Base-by-base conservation (phyloP, 306 rosid species). In the cucumber (Cucumis sativus) region DNA sequence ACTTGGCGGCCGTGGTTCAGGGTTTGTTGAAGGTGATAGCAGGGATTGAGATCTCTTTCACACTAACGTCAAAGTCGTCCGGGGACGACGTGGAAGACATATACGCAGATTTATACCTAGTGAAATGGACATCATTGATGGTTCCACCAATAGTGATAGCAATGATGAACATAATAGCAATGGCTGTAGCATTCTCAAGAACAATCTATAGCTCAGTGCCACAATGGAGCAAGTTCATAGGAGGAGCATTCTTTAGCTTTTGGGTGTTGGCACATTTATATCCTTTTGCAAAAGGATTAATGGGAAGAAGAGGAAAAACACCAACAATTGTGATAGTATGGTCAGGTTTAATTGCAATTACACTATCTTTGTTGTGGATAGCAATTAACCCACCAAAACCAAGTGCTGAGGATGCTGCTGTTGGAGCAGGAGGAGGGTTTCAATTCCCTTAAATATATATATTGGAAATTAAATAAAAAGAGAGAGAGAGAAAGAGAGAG, bases 191-290 rank as follows among this genome's bases (percentile, higher is more conserved):
- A 4, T 81, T 87, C 57, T 79, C 87, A 3, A 84, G 90, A 70
- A 84, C 85, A n/a, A 56, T 85, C 12, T 87, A 85, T n/a, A 76
- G 87, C 43, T 1, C 56, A 13, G 56, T 59, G 37, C 85, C 85
- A 33, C 84, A 81, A 51, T 87, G 88, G 90, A 78, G 85, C 35
- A 81, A 68, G 51, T 83, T 87, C 77, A 40, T 87, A 8, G 90
- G 90, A 2, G 90, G 90, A 6, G 84, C 83, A 1, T 87, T 87
- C 55, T 87, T 87, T 40, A 83, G 87, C 79, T 87, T 85, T 66
- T 87, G 88, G 90, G 90, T 87, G 18, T 64, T 87, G 87, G 88
- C 88, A 7, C 90, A 87, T 77, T 70, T 87, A 76, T 87, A 87
- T 51, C 90, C 90, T 8, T 87, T 87, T 77, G 88, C 88, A 2